Base-by-base conservation (phyloP, 768 basidiomycete genomes). In the Polyporus arcularius region DNA sequence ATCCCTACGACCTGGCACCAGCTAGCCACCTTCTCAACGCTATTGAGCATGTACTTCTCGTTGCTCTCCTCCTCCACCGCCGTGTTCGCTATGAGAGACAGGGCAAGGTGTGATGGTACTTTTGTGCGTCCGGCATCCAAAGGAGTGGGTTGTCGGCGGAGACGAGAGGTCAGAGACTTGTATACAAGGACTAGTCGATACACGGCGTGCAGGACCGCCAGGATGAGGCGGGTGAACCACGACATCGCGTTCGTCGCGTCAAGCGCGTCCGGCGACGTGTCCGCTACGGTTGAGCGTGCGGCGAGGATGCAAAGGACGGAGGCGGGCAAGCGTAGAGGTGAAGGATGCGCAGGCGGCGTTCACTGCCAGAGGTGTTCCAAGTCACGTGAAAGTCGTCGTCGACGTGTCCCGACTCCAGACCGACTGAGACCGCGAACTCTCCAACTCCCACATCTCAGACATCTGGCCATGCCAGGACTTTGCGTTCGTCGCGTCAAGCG, bases 1-100 rank as follows among this genome's bases (percentile, higher is more conserved):
- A 93, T 84, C 14, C 89, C 89, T 35, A 77, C 74, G n/a, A 65
- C 71, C 55, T 78, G 80, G 74, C 88, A 92, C 87, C 88, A 93
- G 10, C 71, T 71, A 9, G 82, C 81, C 12, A 80, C 79, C 48
- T 76, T 77, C 52, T 81, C 72, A 10, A 88, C 76, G 64, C 82
- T 85, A 64, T 85, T 78, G 16, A 85, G 71, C 53, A 90, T 71
- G 40, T 72, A 74, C 18, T 71, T 71, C 57, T 80, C 79, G 3
- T 76, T 71, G 31, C 72, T 70, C 21, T 78, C 74, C 3, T 56
- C 57, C 42, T 76, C 67, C n/a, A 70, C 67, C 8, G 49, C 35
- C 8, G 71, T 69, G 18, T 78, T 65, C 57, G 79, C 71, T 12
- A 83, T 80, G 49, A 93, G 80, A 55, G 88, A 71, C 46, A 93